Percentiles rank a stretch among this genome's conserved stretches.
phyloP scores from a whole-genome alignment of 345 rosid species.

The Microcos paniculata region DNA sequence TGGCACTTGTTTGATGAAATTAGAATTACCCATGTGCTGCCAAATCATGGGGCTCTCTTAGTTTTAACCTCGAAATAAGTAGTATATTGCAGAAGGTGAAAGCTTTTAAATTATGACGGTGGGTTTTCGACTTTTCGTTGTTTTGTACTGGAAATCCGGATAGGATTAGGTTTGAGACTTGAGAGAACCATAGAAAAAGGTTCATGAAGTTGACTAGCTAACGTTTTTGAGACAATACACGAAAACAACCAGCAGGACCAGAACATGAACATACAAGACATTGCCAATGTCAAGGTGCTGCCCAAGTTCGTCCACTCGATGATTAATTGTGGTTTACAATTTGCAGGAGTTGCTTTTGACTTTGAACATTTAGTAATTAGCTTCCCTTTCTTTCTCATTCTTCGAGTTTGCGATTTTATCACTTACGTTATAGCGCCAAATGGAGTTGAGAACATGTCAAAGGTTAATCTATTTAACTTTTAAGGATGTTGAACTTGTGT shows the following conservation, averaged over 20 bases:
- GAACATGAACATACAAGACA: background rate
- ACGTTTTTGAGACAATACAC: background rate
- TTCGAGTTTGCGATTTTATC: background rate
- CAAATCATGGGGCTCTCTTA: background rate
- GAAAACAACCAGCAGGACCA: background rate
- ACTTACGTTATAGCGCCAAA: background rate
- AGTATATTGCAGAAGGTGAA: background rate
- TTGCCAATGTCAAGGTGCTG: background rate
- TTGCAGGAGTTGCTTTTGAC: background rate
- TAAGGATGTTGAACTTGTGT: background rate
- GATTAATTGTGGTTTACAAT: background rate
- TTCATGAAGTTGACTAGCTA: background rate
- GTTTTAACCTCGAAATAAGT: background rate
- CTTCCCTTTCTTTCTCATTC: background rate
- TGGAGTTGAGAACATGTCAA: too few species aligned
- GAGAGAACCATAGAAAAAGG: background rate
- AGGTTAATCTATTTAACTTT: background rate
- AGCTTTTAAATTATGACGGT: background rate
- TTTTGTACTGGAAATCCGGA: background rate
- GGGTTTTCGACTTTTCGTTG: too few species aligned
- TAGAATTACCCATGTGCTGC: background rate
- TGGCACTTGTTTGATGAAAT: background rate
- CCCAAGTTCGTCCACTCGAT: background rate
- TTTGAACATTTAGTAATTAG: background rate
- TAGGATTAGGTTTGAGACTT: background rate